Conservation (phyloP, 306 rosid genomes). For the Dryas alaskensis region DNA sequence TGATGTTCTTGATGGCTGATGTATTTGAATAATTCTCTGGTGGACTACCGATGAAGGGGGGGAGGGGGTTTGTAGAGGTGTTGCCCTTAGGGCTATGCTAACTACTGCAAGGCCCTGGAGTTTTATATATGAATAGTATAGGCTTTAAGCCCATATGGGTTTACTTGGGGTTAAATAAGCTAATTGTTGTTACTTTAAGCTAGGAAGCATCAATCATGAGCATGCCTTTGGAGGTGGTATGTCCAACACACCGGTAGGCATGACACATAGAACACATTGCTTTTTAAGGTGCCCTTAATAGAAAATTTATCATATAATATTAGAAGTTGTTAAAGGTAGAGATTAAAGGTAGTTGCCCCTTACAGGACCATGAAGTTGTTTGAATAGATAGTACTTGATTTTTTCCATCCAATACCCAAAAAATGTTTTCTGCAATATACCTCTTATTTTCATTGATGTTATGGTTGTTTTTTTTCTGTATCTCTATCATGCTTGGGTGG, state of each 20-base stretch:
- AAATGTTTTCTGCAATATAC: not conserved
- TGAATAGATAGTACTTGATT: not conserved
- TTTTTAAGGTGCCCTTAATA: not conserved
- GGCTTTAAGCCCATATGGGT: not conserved
- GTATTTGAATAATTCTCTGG: no score
- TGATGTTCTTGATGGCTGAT: not conserved
- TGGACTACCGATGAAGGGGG: no score
- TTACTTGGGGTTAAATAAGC: not conserved
- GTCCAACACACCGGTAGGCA: not conserved
- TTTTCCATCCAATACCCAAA: not conserved
- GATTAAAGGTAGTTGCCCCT: no score
- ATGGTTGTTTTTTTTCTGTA: no score
- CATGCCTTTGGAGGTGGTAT: conserved; percentile 2
- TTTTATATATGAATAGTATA: not conserved
- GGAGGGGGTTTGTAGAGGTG: no score
- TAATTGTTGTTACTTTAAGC: not conserved
- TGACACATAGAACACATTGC: not conserved
- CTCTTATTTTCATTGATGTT: not conserved
- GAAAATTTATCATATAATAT: not conserved
- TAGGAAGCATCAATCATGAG: not conserved
- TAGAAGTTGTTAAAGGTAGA: not conserved
- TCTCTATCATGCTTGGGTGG: no score
- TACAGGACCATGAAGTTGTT: not conserved
- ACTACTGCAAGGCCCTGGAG: not conserved
- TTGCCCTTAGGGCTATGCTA: no score